These are phyloP conservation scores for Ceratobasidium sp. DNA, from an alignment of 1,284 basidiomycete species.

Conservation along the genomic window DNA sequence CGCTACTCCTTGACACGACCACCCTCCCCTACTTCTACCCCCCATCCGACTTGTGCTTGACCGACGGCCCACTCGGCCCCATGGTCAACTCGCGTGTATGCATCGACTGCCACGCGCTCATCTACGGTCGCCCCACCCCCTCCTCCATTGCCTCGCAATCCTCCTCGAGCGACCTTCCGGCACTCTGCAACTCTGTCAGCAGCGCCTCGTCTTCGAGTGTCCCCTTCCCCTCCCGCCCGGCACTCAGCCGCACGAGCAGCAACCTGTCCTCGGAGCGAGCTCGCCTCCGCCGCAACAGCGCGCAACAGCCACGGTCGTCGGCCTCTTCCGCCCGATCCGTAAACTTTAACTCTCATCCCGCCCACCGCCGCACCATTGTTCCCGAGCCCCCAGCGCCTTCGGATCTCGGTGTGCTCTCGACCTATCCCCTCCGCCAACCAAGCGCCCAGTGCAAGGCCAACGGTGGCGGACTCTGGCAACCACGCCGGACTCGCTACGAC, in stretches of 20 bases:
- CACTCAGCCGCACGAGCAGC: slow-evolving; percentile 27
- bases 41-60: slow-evolving; percentile 67
- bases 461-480: slow-evolving; percentile 77
- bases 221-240: slow-evolving; percentile 40
- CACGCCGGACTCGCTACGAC: slow-evolving; percentile 57
- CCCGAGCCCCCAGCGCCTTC: slow-evolving; percentile 59
- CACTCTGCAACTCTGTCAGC: slow-evolving; percentile 46
- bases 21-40: slow-evolving; percentile 69
- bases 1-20: slow-evolving; percentile 70
- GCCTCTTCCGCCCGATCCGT: slow-evolving; percentile 50
- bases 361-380: slow-evolving; percentile 28
- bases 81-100: slow-evolving; percentile 64
- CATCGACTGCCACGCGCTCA: slow-evolving; percentile 73
- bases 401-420: slow-evolving; percentile 46
- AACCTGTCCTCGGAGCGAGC: slow-evolving; percentile 37
- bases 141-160: slow-evolving; percentile 18
- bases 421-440: slow-evolving; percentile 70
- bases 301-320: slow-evolving; percentile 48
- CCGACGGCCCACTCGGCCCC: slow-evolving; percentile 57
- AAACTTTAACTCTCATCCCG: slow-evolving; percentile 31
- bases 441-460: slow-evolving; percentile 72
- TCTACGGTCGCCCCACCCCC: slow-evolving; percentile 56
- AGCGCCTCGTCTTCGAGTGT: slow-evolving; percentile 51
- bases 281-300: slow-evolving; percentile 47
- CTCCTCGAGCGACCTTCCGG: slow-evolving; percentile 47